phyloP scores from a whole-genome alignment of 73 alveolate genomes.

The Paramecium tetraurelia region DNA sequence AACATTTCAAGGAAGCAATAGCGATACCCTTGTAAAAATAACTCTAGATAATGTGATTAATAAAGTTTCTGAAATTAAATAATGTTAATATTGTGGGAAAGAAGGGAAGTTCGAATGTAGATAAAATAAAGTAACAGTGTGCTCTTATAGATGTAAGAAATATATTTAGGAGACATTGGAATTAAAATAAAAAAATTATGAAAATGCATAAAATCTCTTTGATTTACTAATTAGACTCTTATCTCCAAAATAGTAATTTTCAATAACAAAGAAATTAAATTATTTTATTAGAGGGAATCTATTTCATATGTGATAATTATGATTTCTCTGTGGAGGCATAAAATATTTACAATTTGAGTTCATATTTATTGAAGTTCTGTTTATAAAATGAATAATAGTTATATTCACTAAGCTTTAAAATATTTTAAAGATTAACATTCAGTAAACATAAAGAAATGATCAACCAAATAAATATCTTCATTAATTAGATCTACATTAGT shows the following conservation, averaged over 20 bases:
- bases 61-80: neutral
- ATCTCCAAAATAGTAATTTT: neutral
- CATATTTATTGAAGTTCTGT: constrained; percentile 46
- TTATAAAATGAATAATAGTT: constrained; percentile 34
- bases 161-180: neutral
- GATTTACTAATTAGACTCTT: neutral
- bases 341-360: neutral
- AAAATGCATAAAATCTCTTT: neutral
- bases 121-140: neutral
- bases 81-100: neutral
- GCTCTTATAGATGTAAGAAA: neutral
- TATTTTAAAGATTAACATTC: constrained; percentile 9
- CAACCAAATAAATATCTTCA: constrained; percentile 45
- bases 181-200: neutral
- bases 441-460: neutral
- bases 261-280: neutral
- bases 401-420: constrained; percentile 32
- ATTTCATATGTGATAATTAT: constrained; percentile 30
- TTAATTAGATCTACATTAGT: constrained; percentile 36
- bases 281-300: constrained; percentile 32
- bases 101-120: neutral
- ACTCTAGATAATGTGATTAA: neutral
- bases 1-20: neutral
- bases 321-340: neutral
- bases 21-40: neutral